These are phyloP conservation scores for Puccinia hordei DNA, from an alignment of 1,284 basidiomycete genomes.

Conservation along the genomic window DNA sequence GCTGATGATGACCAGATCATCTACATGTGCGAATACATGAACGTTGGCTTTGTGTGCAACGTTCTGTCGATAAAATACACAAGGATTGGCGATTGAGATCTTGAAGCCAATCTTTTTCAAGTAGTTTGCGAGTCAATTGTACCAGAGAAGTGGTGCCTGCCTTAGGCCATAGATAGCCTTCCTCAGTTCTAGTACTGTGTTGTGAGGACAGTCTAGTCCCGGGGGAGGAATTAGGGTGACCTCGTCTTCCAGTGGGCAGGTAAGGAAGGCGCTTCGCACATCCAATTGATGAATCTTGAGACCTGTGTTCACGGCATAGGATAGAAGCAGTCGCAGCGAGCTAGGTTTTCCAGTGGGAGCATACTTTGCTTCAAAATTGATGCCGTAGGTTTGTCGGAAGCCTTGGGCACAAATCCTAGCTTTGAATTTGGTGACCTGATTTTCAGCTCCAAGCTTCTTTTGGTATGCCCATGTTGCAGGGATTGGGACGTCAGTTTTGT, in stretches of 20 bases:
- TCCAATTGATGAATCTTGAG: constrained; percentile 5
- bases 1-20: constrained; percentile 8
- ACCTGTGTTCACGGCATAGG: not conserved
- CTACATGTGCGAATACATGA: not conserved
- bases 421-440: constrained; percentile 3
- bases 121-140: not conserved
- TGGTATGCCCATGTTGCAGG: not conserved
- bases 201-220: not conserved
- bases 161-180: constrained; percentile 18
- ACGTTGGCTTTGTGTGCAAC: too few species aligned
- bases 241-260: not conserved
- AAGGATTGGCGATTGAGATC: not conserved
- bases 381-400: not conserved
- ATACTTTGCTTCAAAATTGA: not conserved
- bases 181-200: not conserved
- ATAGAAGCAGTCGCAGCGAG: not conserved
- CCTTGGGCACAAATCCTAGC: not conserved
- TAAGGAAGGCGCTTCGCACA: not conserved
- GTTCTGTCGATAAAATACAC: not conserved
- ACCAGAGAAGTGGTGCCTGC: constrained; percentile 10
- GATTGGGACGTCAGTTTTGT: not conserved
- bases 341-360: not conserved
- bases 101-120: not conserved
- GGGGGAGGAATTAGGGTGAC: not conserved
- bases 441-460: not conserved